Percentiles rank a stretch among this genome's conserved stretches.
These are phyloP conservation scores for Sanghuangporus weigelae DNA, from an alignment of 1,284 basidiomycete species.

Conservation along the genomic window DNA sequence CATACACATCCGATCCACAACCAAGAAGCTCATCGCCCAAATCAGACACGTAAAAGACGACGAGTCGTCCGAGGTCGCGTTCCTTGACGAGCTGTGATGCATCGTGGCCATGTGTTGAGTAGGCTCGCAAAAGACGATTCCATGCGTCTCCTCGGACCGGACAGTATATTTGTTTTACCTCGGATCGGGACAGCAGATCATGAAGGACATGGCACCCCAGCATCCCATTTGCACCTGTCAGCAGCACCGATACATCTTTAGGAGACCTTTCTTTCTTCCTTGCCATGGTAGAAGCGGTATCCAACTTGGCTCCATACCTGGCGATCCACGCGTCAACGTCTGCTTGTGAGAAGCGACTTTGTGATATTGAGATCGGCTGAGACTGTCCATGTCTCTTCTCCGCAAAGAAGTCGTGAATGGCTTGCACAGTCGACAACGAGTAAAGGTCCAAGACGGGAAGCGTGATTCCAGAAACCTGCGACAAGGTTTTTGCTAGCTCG, in stretches of 20 bases:
- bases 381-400: background rate
- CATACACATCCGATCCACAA: background rate
- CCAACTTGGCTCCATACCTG: background rate
- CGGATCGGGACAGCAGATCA: background rate
- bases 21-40: constrained; percentile 3
- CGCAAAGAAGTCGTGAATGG: background rate
- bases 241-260: background rate
- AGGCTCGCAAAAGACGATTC: background rate
- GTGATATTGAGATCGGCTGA: background rate
- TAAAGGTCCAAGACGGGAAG: background rate
- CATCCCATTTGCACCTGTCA: constrained; percentile 11
- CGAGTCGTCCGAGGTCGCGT: background rate
- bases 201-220: constrained; percentile 8
- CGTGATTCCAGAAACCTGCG: background rate
- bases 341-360: background rate
- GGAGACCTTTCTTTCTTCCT: background rate
- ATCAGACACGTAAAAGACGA: background rate
- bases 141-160: constrained; percentile 3
- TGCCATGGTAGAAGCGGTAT: background rate
- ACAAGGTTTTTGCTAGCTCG: background rate
- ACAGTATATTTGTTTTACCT: background rate
- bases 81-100: background rate
- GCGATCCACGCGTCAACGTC: background rate
- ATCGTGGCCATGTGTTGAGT: background rate
- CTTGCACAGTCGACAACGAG: background rate